Evolutionary conservation across 2,329 filamentous ascomycete species (phyloP).

Genomic region (Fusarium floridanum): DNA sequence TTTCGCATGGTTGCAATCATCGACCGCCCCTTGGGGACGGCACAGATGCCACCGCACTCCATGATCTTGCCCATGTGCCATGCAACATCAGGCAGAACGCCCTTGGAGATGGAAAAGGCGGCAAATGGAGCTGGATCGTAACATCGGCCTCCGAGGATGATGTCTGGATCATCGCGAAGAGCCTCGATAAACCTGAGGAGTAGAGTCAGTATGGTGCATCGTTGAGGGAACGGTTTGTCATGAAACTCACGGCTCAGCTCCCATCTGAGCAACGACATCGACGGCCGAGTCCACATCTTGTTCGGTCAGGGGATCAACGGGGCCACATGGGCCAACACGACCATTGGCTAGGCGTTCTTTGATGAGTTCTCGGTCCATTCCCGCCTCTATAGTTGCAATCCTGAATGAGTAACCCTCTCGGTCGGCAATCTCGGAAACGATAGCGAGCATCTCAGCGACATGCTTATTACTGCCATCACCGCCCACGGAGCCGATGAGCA

Average conservation of each 20-base stretch:
- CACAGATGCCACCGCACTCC: constrained; percentile 63
- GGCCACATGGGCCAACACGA: constrained; percentile 50
- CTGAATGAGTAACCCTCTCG: constrained; percentile 48
- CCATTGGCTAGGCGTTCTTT: constrained; percentile 42
- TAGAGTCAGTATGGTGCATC: not conserved
- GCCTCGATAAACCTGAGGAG: constrained; percentile 37
- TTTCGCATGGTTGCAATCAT: constrained; percentile 56
- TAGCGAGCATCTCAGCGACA: constrained; percentile 54
- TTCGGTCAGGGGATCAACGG: constrained; percentile 48
- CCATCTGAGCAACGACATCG: constrained; percentile 42
- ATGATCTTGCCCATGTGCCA: constrained; percentile 68
- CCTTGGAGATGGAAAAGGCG: constrained; percentile 52
- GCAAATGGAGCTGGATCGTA: constrained; percentile 58
- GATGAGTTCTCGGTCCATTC: constrained; percentile 48
- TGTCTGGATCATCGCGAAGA: constrained; percentile 40
- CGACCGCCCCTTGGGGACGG: constrained; percentile 59
- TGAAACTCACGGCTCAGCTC: constrained; percentile 37
- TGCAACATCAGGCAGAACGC: constrained; percentile 50
- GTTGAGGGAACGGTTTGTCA: not conserved
- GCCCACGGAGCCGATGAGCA: constrained; percentile 54
- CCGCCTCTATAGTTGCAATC: constrained; percentile 50
- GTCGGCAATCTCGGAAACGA: constrained; percentile 52
- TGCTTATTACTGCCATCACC: constrained; percentile 56
- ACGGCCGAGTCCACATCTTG: constrained; percentile 37
- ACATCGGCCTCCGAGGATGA: constrained; percentile 50